Conservation (phyloP, 1,284 basidiomycete species). For the Tilletia walkeri region DNA sequence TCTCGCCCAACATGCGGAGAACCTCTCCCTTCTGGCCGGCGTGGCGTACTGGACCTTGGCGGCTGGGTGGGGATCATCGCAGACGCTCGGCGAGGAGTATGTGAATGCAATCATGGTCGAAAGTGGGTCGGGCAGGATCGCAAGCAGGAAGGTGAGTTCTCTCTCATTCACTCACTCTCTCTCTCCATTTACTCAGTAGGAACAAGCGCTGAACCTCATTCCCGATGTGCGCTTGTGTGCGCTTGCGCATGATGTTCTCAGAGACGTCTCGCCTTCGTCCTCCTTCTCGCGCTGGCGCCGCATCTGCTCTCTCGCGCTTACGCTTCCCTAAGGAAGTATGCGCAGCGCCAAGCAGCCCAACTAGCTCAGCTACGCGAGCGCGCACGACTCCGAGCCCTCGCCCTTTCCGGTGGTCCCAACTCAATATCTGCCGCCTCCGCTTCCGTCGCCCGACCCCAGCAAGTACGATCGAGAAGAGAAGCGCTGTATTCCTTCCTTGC, state of each 20-base stretch:
- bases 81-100: constrained; percentile 58
- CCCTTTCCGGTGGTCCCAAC: not conserved
- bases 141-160: constrained; percentile 37
- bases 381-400: constrained; percentile 19
- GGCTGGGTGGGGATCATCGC: constrained; percentile 49
- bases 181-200: not conserved
- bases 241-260: constrained; percentile 15
- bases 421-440: not conserved
- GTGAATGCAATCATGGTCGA: constrained; percentile 55
- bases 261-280: constrained; percentile 46
- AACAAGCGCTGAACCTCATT: too few species aligned
- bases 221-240: too few species aligned
- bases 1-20: constrained; percentile 48
- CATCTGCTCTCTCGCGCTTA: constrained; percentile 48
- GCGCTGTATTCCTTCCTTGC: constrained; percentile 18
- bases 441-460: not conserved
- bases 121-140: constrained; percentile 39
- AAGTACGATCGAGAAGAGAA: constrained; percentile 18
- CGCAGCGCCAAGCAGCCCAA: constrained; percentile 16
- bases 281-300: constrained; percentile 51
- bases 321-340: constrained; percentile 32
- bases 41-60: constrained; percentile 55
- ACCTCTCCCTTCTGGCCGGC: constrained; percentile 49
- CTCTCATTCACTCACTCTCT: not conserved
- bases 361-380: constrained; percentile 28